These are phyloP conservation scores for Kwoniella sp. DNA, from an alignment of 768 basidiomycete species.

Conservation along the genomic window DNA sequence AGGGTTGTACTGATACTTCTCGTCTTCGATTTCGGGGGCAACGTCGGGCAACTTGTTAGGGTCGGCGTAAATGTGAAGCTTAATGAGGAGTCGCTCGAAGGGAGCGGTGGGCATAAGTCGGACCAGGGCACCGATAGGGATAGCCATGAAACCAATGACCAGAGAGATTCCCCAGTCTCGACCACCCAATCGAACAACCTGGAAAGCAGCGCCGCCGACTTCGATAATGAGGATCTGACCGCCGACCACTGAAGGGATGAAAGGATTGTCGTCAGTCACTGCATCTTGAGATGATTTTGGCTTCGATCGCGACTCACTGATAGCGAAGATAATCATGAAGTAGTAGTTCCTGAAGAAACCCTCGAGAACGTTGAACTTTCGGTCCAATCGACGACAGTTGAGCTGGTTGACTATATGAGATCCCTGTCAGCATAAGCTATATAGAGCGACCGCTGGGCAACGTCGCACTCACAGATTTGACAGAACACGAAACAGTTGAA, in stretches of 20 bases:
- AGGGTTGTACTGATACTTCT: constrained; percentile 59
- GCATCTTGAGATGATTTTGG: neutral
- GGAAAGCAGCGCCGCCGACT: constrained; percentile 87
- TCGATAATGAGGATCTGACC: constrained; percentile 87
- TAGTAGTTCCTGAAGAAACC: constrained; percentile 78
- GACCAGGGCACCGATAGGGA: constrained; percentile 81
- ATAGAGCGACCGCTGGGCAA: neutral
- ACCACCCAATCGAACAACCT: constrained; percentile 74
- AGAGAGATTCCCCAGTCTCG: constrained; percentile 93
- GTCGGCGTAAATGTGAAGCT: constrained; percentile 66
- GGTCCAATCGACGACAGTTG: constrained; percentile 86
- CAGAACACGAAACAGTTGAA: constrained; percentile 99
- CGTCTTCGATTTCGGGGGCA: constrained; percentile 61
- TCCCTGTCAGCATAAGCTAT: neutral
- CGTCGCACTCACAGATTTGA: constrained; percentile 67
- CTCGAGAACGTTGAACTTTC: constrained; percentile 82
- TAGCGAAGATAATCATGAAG: constrained; percentile 78
- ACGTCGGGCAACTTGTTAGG: constrained; percentile 68
- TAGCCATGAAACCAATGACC: constrained; percentile 79
- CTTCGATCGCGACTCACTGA: constrained; percentile 64
- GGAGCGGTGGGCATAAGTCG: constrained; percentile 79
- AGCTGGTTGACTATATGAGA: constrained; percentile 69
- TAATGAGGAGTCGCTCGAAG: constrained; percentile 67
- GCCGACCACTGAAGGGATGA: constrained; percentile 67
- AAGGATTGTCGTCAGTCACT: neutral